Percentiles rank a stretch among this genome's conserved stretches.
Conservation (phyloP, 345 rosid species). For the Laguncularia racemosa region DNA sequence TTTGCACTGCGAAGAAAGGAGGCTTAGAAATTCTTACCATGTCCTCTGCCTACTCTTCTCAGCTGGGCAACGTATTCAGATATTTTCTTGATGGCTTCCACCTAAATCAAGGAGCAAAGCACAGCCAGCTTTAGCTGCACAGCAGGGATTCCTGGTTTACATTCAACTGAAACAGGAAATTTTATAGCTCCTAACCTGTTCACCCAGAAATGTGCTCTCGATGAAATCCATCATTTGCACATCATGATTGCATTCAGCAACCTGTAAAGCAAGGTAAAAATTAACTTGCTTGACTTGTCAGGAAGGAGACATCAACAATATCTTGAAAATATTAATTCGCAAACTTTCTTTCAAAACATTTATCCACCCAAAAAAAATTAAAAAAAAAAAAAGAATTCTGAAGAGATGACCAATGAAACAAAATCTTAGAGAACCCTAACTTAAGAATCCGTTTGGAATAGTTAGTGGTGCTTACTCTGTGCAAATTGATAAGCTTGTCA, state of each 20-base stretch:
- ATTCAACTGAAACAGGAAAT: neutral
- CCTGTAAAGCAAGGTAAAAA: constrained; percentile 21
- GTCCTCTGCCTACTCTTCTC: constrained; percentile 44
- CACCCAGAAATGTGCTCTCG: constrained; percentile 33
- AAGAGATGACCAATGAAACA: no score
- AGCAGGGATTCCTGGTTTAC: neutral
- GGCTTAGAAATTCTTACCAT: constrained; percentile 23
- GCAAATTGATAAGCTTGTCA: constrained; percentile 46
- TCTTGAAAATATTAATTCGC: no score
- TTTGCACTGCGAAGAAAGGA: neutral
- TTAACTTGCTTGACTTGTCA: no score
- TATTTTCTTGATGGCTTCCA: constrained; percentile 38
- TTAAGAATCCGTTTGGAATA: neutral
- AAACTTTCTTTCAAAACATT: no score
- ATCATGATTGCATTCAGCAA: constrained; percentile 39
- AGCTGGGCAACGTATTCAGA: constrained; percentile 38
- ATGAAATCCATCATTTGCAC: constrained; percentile 39
- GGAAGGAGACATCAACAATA: no score
- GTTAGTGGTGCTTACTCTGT: constrained; percentile 19
- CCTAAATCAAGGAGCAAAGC: constrained; percentile 13
- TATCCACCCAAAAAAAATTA: no score
- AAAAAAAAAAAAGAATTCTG: no score
- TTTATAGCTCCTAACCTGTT: constrained; percentile 33
- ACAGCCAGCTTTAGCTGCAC: neutral
- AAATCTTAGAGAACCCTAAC: neutral